A percentile compares a stretch with the other conserved stretches of the same genome.
Conservation (phyloP, 371 early-diverging fungal species). For the Dinochytrium kinnereticum region DNA sequence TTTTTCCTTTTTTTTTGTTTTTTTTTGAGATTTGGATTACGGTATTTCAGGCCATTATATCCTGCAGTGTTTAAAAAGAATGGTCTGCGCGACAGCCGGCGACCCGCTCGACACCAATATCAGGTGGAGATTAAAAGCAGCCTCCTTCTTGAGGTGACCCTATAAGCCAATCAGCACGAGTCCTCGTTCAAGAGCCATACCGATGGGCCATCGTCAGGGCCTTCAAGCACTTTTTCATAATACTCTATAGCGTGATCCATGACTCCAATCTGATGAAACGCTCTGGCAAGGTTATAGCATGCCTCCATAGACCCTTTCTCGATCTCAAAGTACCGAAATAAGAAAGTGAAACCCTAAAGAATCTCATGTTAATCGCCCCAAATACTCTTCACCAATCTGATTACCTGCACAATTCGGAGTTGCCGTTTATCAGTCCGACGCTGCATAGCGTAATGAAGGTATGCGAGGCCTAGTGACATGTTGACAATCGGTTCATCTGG, state of each 20-base stretch:
- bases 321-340: conserved; percentile 69
- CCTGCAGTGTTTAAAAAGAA: conserved; percentile 52
- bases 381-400: background rate
- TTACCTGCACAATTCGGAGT: conserved; percentile 62
- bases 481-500: conserved; percentile 72
- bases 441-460: conserved; percentile 70
- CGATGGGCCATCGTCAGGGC: background rate
- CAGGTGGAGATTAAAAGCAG: conserved; percentile 78
- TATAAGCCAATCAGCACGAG: background rate
- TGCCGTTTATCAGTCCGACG: conserved; percentile 75
- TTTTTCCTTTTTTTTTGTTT: conserved; percentile 13
- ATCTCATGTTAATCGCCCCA: background rate
- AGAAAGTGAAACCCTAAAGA: conserved; percentile 67
- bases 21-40: background rate
- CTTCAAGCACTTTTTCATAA: conserved; percentile 73
- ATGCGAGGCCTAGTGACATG: conserved; percentile 66
- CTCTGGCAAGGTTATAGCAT: conserved; percentile 83
- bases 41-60: background rate
- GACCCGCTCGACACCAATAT: conserved; percentile 77
- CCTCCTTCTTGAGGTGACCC: conserved; percentile 59
- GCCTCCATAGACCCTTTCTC: conserved; percentile 66
- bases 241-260: conserved; percentile 79
- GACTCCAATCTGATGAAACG: conserved; percentile 81
- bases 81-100: conserved; percentile 67
- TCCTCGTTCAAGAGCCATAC: conserved; percentile 2